Conservation (phyloP, 208 protist species). For the Paratrypanosoma confusum region DNA sequence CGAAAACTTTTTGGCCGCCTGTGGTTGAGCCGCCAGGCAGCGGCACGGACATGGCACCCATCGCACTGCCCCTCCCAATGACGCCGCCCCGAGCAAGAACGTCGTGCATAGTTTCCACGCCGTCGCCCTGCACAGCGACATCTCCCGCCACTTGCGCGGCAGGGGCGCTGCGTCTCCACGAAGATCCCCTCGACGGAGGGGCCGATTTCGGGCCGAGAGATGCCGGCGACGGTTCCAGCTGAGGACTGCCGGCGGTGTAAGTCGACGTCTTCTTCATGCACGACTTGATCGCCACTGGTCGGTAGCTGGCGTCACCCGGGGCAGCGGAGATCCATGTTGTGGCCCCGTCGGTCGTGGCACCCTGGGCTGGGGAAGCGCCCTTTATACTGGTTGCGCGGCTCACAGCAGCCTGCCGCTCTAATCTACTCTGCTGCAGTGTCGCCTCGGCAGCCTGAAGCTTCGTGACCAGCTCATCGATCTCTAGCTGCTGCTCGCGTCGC, state of each 20-base stretch:
- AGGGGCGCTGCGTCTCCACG: no score
- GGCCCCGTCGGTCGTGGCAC: background rate
- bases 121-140: conserved; percentile 39
- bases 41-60: conserved; percentile 15
- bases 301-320: conserved; percentile 5
- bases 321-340: background rate
- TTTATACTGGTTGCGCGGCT: conserved; percentile 14
- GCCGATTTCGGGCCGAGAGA: no score
- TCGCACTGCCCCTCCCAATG: background rate
- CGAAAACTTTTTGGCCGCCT: no score
- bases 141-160: conserved; percentile 10
- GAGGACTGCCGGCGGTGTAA: background rate
- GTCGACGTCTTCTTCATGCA: conserved; percentile 3
- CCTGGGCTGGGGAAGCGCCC: background rate
- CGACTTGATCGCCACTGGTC: conserved; percentile 8
- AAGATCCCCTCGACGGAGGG: no score
- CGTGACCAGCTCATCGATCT: conserved; percentile 47
- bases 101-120: conserved; percentile 34
- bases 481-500: conserved; percentile 32
- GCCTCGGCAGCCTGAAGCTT: conserved; percentile 34
- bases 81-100: conserved; percentile 3
- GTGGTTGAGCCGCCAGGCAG: conserved; percentile 23
- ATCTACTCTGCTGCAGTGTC: conserved; percentile 30
- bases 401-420: conserved; percentile 18
- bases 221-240: conserved; percentile 1